These are phyloP conservation scores for Trichoderma harzianum DNA, from an alignment of 2,329 filamentous ascomycete species.

Conservation along the genomic window DNA sequence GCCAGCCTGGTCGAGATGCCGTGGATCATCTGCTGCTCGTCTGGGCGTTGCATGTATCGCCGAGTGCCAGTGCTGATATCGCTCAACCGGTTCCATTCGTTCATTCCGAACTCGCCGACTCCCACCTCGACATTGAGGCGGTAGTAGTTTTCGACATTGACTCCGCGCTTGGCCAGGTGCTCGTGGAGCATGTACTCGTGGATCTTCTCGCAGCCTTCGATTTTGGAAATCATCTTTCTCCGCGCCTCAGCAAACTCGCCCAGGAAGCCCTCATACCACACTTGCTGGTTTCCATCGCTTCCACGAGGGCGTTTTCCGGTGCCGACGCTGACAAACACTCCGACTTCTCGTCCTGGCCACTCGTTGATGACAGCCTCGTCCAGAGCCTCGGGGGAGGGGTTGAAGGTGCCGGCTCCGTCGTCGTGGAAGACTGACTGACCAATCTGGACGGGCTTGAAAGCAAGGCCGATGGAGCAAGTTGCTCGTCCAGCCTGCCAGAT, in stretches of 20 bases:
- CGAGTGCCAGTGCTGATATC: conserved; percentile 93
- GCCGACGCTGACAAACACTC: conserved; percentile 90
- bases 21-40: conserved; percentile 73
- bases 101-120: conserved; percentile 97
- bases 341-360: conserved; percentile 90
- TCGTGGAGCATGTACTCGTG: conserved; percentile 83
- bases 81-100: conserved; percentile 90
- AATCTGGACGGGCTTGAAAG: conserved; percentile 93
- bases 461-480: conserved; percentile 85
- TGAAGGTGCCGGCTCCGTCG: conserved; percentile 87
- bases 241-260: conserved; percentile 91
- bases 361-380: conserved; percentile 91
- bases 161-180: conserved; percentile 70
- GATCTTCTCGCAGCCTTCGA: conserved; percentile 89
- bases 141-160: conserved; percentile 88
- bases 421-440: conserved; percentile 94
- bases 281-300: conserved; percentile 65
- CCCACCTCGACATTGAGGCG: conserved; percentile 96
- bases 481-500: conserved; percentile 97
- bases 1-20: conserved; percentile 76
- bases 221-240: conserved; percentile 79
- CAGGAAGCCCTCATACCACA: conserved; percentile 93
- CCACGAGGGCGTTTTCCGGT: conserved; percentile 74
- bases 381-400: conserved; percentile 78
- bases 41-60: conserved; percentile 70